Base-by-base conservation (phyloP, 495 filamentous ascomycete genomes). In the Neurospora terricola region DNA sequence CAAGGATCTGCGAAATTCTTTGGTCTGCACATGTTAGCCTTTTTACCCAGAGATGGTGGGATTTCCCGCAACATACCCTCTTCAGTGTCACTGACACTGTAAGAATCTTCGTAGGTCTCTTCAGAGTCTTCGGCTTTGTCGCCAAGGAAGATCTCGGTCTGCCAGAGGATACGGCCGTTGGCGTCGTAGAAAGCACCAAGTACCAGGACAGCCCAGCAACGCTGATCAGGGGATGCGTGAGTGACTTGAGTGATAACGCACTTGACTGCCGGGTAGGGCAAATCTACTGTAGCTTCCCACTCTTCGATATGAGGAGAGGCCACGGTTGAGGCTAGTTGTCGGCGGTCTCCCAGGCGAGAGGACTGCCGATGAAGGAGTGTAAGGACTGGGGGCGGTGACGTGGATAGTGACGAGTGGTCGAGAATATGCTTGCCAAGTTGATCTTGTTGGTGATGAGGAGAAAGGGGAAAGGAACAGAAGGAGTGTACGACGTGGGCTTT, bases 221-320 rank as follows among this genome's bases (percentile, higher is more conserved):
- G 71, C 5, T 27, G 71, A 3, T 40, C 38, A 11, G 34, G 68
- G 48, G 43, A 70, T 45, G 42, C 39, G 37, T 76, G 69, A 72
- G 54, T 66, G 27, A 36, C 54, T 7, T 36, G 54, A 34, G 54
- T 66, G 69, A 78, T 74, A n/a, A 76, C 54, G 16, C 80, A 73
- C 69, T 80, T 78, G 9, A 72, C 78, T n/a, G 80, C 80, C 38
- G 78, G 80, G 48, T 73, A 73, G 27, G 80, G 80, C 68, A 80
- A 36, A 16, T 66, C 54, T 34, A 66, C 30, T 1, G 54, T 36
- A 66, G 74, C 71, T 66, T 66, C 54, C 54, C 54, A 66, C 54
- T 66, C 54, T 66, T 66, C 54, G 27, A 66, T 34, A 0, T 66
- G 54, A 66, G 54, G 54, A 66, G 54, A 66, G 54, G 54, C 54